Base-by-base conservation (phyloP, 331 rosid genomes). In the Rhamnella rubrinervis region DNA sequence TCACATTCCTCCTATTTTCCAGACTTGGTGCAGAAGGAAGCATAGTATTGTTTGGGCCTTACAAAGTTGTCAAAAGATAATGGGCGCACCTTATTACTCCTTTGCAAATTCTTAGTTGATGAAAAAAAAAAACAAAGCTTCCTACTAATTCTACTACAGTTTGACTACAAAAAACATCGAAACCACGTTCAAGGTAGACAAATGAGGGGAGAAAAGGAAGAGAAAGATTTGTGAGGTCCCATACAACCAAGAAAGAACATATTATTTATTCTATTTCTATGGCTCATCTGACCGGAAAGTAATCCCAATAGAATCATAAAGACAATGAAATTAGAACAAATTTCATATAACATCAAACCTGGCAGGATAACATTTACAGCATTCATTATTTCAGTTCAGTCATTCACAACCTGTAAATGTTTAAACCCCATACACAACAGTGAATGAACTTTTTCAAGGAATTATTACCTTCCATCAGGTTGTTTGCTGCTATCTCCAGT, bases 401-500 rank as follows among this genome's bases (percentile, higher is more conserved):
- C 47, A 55, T 20, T 56, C 31, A 35, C 55, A 41, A 68, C 7
- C 59, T 66, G 65, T 51, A 40, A 76, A 67, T 58, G 74, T 63
- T 73, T 60, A 76, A 74, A 35, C 18, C n/a, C 20, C 5, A 66
- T 18, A 19, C 44, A 25, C 58, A 6, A 58, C 50, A 68, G 60
- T 66, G 66, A 75, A 63, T 52, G 26, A 50, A 73, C 12, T 15
- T 59, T 41, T 53, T 60, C 20, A 72, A 62, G 15, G 21, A 46
- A 21, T 31, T 58, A 57, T 77, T 82, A 91, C 96, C 90, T 84
- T 73, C 37, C 79, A 58, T 78, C 73, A 52, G 81, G 82, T 78
- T 81, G 84, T 80, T 82, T 84, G 75, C 80, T 79, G 78, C 73
- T 63, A 71, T 81, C 87, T 72, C 96, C 96, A 40, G 92, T 79